phyloP scores from a whole-genome alignment of 305 asterid species.

The Petunia hybrid region DNA sequence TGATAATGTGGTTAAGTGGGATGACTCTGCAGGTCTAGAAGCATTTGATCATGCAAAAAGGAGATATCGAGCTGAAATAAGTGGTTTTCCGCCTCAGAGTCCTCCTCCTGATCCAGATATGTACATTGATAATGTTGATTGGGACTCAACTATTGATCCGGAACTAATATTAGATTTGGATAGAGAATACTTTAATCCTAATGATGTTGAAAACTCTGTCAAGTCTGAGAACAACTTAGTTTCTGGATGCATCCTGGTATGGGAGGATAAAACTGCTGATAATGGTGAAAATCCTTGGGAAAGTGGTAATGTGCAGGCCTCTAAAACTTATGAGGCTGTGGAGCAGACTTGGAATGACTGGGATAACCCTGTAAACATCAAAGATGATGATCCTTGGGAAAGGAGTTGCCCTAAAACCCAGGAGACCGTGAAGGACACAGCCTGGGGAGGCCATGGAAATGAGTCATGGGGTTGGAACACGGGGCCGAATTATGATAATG shows the following conservation, averaged over 20 bases:
- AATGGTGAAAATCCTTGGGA: conserved; percentile 67
- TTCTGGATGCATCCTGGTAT: conserved; percentile 36
- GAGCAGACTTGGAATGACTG: conserved; percentile 57
- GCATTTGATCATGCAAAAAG: conserved; percentile 73
- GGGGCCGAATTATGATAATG: conserved; percentile 38
- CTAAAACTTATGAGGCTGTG: conserved; percentile 41
- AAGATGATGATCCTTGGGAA: conserved; percentile 67
- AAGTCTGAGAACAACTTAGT: conserved; percentile 41
- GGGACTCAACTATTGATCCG: conserved; percentile 73
- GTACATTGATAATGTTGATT: conserved; percentile 73
- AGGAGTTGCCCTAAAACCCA: conserved; percentile 43
- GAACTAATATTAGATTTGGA: conserved; percentile 75
- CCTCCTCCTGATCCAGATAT: conserved; percentile 70
- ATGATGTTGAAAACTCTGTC: conserved; percentile 46
- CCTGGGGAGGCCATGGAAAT: conserved; percentile 59
- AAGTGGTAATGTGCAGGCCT: conserved; percentile 41
- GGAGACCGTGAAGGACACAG: conserved; percentile 49
- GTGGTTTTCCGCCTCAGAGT: conserved; percentile 56
- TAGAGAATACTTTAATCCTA: conserved; percentile 61
- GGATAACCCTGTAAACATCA: conserved; percentile 44
- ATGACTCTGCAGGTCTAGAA: conserved; percentile 80
- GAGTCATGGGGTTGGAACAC: conserved; percentile 54
- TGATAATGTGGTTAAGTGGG: conserved; percentile 78
- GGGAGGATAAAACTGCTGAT: conserved; percentile 39
- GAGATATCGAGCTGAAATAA: conserved; percentile 70